Percentiles rank a stretch among this genome's conserved stretches.
Conservation (phyloP, 192 early-diverging fungal species). For the Diversispora epigaea region DNA sequence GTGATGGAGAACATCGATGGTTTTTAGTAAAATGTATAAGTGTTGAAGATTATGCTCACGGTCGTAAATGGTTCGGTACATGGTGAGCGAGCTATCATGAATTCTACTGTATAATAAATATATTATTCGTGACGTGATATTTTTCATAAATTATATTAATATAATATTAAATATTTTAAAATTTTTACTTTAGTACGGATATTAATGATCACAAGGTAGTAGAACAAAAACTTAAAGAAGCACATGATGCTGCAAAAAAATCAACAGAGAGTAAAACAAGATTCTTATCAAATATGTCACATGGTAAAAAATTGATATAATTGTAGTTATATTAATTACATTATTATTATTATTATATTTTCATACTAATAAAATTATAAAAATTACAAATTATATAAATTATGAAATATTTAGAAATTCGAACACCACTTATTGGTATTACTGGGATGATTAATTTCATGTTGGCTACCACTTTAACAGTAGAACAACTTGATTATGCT, state of each 20-base stretch:
- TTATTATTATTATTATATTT: too few relatives aligned
- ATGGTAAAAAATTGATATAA: slow-evolving; percentile 38
- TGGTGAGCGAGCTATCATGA: slow-evolving; percentile 40
- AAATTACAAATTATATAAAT: background rate
- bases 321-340: background rate
- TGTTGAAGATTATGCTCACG: slow-evolving; percentile 50
- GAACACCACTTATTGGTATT: slow-evolving; percentile 81
- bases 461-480: slow-evolving; percentile 72
- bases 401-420: slow-evolving; percentile 53
- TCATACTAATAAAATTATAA: background rate
- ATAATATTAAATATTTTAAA: slow-evolving; percentile 6
- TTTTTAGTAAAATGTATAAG: slow-evolving; percentile 59
- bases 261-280: slow-evolving; percentile 63
- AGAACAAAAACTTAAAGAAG: slow-evolving; percentile 58
- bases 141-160: too few relatives aligned
- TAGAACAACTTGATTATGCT: slow-evolving; percentile 76
- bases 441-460: slow-evolving; percentile 73
- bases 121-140: too few relatives aligned
- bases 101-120: background rate
- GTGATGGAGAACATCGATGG: slow-evolving; percentile 51
- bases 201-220: slow-evolving; percentile 61
- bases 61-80: slow-evolving; percentile 57
- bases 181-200: slow-evolving; percentile 44
- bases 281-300: slow-evolving; percentile 63
- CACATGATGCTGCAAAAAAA: slow-evolving; percentile 58